Evolutionary conservation across 768 basidiomycete genomes (phyloP).

Genomic region (Russula foetens): DNA sequence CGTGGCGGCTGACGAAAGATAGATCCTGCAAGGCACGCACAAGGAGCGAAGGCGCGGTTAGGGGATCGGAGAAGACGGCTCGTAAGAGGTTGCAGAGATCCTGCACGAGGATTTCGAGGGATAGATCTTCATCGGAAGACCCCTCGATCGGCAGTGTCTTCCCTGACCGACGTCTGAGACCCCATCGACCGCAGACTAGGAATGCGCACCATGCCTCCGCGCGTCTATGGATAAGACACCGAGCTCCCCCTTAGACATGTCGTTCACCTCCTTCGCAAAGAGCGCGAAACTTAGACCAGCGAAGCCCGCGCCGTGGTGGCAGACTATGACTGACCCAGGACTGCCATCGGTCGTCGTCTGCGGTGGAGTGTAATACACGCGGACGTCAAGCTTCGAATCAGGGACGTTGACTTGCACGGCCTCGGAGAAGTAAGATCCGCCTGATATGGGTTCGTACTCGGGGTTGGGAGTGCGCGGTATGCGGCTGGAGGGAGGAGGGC

Average conservation of each 20-base stretch:
- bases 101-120: constrained; percentile 57
- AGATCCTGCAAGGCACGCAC: constrained; percentile 37
- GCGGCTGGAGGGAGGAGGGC: constrained; percentile 56
- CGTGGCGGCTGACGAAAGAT: neutral
- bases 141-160: constrained; percentile 46
- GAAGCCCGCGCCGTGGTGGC: constrained; percentile 94
- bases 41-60: constrained; percentile 59
- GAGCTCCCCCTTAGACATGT: constrained; percentile 55
- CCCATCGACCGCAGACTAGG: neutral
- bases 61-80: constrained; percentile 59
- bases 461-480: constrained; percentile 40
- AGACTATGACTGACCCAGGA: constrained; percentile 66
- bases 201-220: constrained; percentile 70
- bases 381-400: constrained; percentile 50
- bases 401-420: constrained; percentile 73
- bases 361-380: constrained; percentile 81
- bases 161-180: constrained; percentile 36
- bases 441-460: constrained; percentile 70
- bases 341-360: constrained; percentile 35
- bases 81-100: constrained; percentile 70
- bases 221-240: constrained; percentile 81
- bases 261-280: constrained; percentile 72
- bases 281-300: constrained; percentile 85
- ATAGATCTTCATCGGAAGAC: constrained; percentile 48
- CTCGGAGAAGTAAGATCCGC: constrained; percentile 64